These are phyloP conservation scores for Plantago coronopus DNA, from an alignment of 305 asterid species.

Conservation along the genomic window DNA sequence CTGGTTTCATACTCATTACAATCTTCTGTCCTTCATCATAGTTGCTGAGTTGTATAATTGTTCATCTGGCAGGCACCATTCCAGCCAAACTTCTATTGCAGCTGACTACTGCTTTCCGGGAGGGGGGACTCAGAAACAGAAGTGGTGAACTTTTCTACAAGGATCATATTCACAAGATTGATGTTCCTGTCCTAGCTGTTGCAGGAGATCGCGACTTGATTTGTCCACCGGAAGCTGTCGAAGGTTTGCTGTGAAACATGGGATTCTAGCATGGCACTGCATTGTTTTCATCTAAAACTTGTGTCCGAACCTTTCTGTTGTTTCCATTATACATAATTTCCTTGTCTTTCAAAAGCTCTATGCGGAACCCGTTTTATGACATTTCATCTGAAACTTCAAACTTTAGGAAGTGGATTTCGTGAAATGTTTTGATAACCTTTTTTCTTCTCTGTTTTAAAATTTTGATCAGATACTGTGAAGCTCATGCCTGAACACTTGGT, in stretches of 20 bases:
- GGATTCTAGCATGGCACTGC: too few species aligned
- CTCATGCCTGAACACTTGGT: constrained; percentile 64
- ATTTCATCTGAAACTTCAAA: too few species aligned
- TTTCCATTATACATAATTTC: too few species aligned
- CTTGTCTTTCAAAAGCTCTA: too few species aligned
- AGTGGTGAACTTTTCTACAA: constrained; percentile 66
- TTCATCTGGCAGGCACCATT: constrained; percentile 61
- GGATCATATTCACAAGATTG: constrained; percentile 61
- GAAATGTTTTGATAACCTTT: background rate
- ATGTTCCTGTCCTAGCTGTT: constrained; percentile 75
- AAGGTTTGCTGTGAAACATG: constrained; percentile 38
- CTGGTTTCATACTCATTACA: background rate
- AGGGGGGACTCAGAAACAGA: constrained; percentile 84
- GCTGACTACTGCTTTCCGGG: constrained; percentile 73
- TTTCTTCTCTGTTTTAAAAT: too few species aligned
- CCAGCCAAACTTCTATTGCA: constrained; percentile 79
- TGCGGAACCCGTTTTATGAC: too few species aligned
- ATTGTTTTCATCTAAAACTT: too few species aligned
- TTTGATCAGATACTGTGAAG: constrained; percentile 64
- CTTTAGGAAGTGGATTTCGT: too few species aligned
- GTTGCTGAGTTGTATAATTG: constrained; percentile 14
- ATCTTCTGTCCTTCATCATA: background rate
- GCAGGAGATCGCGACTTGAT: constrained; percentile 90
- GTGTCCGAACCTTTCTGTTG: too few species aligned
- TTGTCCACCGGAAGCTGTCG: constrained; percentile 93